Conservation (phyloP, 805 yeast species). For the Cyberlindnera petersonii region DNA sequence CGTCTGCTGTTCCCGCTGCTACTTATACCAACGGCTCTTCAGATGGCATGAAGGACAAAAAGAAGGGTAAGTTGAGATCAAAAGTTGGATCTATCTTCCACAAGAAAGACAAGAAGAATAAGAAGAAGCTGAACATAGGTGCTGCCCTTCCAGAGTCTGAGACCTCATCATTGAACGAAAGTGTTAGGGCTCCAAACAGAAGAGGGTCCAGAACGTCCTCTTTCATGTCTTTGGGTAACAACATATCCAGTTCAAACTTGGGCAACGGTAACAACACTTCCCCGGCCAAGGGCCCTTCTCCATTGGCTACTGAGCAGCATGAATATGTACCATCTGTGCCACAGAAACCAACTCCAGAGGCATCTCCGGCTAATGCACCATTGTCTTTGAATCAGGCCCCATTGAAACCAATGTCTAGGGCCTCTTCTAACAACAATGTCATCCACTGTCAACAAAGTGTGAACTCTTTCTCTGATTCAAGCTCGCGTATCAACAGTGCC, state of each 20-base stretch:
- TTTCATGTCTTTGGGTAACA: slow-evolving; percentile 13
- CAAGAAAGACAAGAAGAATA: slow-evolving; percentile 48
- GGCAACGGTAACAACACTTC: slow-evolving; percentile 4
- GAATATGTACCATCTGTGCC: slow-evolving; percentile 13
- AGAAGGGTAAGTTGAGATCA: slow-evolving; percentile 49
- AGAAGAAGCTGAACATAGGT: slow-evolving; percentile 20
- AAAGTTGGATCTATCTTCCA: slow-evolving; percentile 75
- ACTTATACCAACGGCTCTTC: background rate
- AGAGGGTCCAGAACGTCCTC: slow-evolving; percentile 24
- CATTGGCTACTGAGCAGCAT: slow-evolving; percentile 6
- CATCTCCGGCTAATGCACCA: slow-evolving; percentile 10
- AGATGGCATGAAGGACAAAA: slow-evolving; percentile 23
- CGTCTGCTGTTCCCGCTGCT: slow-evolving; percentile 4
- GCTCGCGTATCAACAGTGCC: slow-evolving; percentile 17
- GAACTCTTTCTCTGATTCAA: slow-evolving; percentile 15
- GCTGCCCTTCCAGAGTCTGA: slow-evolving; percentile 25
- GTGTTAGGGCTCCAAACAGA: slow-evolving; percentile 8
- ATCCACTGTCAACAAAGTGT: slow-evolving; percentile 10
- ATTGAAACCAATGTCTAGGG: slow-evolving; percentile 32
- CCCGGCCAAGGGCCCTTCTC: slow-evolving; percentile 11
- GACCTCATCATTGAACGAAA: slow-evolving; percentile 22
- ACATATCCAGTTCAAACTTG: slow-evolving; percentile 12
- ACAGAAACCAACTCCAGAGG: slow-evolving; percentile 1
- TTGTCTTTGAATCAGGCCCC: slow-evolving; percentile 33
- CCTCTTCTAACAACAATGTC: slow-evolving; percentile 16